phyloP scores from a whole-genome alignment of 2,329 filamentous ascomycete species.

The Aspergillus pseudoglaucus region DNA sequence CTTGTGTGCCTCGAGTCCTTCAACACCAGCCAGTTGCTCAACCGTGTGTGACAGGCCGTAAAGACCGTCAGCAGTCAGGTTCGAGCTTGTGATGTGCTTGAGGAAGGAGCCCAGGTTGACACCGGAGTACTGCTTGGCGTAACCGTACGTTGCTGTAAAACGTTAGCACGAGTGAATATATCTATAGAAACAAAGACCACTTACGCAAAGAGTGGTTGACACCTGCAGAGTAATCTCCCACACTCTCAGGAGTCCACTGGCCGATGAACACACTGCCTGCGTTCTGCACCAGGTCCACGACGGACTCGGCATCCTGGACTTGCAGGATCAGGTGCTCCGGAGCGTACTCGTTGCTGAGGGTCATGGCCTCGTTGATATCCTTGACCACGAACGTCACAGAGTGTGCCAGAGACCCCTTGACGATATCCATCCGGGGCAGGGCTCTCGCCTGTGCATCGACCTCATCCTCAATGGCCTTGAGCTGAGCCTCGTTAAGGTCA shows the following conservation, averaged over 20 bases:
- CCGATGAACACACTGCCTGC: slow-evolving; percentile 95
- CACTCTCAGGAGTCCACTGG: slow-evolving; percentile 93
- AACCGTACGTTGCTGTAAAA: slow-evolving; percentile 79
- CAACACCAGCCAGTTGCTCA: slow-evolving; percentile 90
- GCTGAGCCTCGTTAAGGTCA: slow-evolving; percentile 63
- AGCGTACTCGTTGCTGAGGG: slow-evolving; percentile 85
- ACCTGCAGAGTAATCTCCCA: slow-evolving; percentile 95
- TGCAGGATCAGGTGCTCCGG: slow-evolving; percentile 96
- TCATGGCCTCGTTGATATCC: slow-evolving; percentile 66
- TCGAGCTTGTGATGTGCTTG: slow-evolving; percentile 95
- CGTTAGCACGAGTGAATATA: slow-evolving; percentile 13
- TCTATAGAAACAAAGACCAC: slow-evolving; percentile 33
- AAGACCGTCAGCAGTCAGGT: slow-evolving; percentile 78
- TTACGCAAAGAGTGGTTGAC: slow-evolving; percentile 96
- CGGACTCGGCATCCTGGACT: slow-evolving; percentile 65
- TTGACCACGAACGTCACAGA: slow-evolving; percentile 77
- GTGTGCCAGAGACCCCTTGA: slow-evolving; percentile 82
- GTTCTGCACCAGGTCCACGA: slow-evolving; percentile 77
- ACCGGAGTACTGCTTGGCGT: slow-evolving; percentile 96
- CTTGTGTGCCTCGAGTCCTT: slow-evolving; percentile 90
- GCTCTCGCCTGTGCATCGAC: slow-evolving; percentile 80
- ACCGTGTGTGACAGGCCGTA: slow-evolving; percentile 80
- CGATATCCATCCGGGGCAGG: slow-evolving; percentile 86
- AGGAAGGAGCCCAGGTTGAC: slow-evolving; percentile 94
- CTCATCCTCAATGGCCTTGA: slow-evolving; percentile 83